These are phyloP conservation scores for Hypocreales sp. DNA, from an alignment of 2,329 filamentous ascomycete genomes.

Conservation along the genomic window DNA sequence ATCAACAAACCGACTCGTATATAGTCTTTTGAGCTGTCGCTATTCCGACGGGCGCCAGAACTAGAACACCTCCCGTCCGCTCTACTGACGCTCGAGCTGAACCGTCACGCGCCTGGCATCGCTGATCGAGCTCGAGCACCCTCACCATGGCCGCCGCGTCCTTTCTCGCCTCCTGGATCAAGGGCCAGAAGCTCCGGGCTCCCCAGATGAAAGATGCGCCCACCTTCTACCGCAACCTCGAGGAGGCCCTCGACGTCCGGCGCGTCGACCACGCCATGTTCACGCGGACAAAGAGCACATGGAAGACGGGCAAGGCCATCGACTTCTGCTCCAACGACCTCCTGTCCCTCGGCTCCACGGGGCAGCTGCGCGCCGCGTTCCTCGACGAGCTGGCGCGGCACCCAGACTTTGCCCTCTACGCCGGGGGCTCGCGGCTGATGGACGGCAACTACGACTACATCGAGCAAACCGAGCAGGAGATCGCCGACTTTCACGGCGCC, in stretches of 20 bases:
- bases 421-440: constrained; percentile 43
- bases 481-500: constrained; percentile 44
- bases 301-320: neutral
- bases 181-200: neutral
- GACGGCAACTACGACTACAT: constrained; percentile 49
- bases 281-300: constrained; percentile 8
- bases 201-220: neutral
- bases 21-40: no score
- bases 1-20: no score
- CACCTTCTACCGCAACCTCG: constrained; percentile 8
- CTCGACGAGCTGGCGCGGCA: constrained; percentile 19
- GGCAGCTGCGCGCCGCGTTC: constrained; percentile 26
- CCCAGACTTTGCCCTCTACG: constrained; percentile 23
- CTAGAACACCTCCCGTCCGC: no score
- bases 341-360: constrained; percentile 38
- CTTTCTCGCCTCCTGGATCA: no score
- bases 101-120: no score
- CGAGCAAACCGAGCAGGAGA: constrained; percentile 33
- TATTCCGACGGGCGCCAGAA: no score
- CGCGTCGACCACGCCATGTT: constrained; percentile 6
- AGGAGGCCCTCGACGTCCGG: constrained; percentile 10
- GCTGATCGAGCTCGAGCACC: no score
- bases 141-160: no score
- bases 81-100: no score
- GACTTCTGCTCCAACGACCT: constrained; percentile 55